A percentile compares a stretch with the other conserved stretches of the same genome.
These are phyloP conservation scores for Beauveria varroae DNA, from an alignment of 2,329 filamentous ascomycete species.

Conservation along the genomic window DNA sequence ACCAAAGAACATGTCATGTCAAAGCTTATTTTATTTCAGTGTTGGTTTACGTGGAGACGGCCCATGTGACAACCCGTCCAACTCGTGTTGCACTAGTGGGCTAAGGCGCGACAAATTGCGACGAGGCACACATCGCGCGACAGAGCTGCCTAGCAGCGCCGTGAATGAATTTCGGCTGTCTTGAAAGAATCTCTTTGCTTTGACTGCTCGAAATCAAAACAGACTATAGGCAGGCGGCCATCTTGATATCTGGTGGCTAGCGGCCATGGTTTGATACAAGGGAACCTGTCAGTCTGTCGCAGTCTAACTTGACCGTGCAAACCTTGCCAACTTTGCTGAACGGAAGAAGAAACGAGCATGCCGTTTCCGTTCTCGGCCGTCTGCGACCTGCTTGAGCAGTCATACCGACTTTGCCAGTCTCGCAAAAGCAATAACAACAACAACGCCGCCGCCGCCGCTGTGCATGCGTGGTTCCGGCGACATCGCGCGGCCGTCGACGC, in stretches of 20 bases:
- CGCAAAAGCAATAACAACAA: constrained; percentile 21
- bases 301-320: background rate
- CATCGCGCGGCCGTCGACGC: constrained; percentile 53
- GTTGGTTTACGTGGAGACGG: background rate
- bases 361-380: constrained; percentile 61
- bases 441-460: constrained; percentile 20
- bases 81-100: background rate
- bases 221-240: too few relatives aligned
- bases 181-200: background rate
- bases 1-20: background rate
- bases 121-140: constrained; percentile 3
- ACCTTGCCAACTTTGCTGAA: too few relatives aligned
- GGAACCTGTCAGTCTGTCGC: background rate
- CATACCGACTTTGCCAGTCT: constrained; percentile 41
- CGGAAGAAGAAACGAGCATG: constrained; percentile 2
- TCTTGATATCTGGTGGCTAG: background rate
- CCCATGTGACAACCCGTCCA: constrained; percentile 7
- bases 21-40: background rate
- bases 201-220: background rate
- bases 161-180: background rate
- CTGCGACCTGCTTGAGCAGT: constrained; percentile 64
- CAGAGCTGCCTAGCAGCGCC: background rate
- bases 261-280: background rate
- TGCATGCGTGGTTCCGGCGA: constrained; percentile 60
- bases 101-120: background rate